Percentiles rank a stretch among this genome's conserved stretches.
These are phyloP conservation scores for Colletotrichum sublineola DNA, from an alignment of 2,329 filamentous ascomycete species.

Conservation along the genomic window DNA sequence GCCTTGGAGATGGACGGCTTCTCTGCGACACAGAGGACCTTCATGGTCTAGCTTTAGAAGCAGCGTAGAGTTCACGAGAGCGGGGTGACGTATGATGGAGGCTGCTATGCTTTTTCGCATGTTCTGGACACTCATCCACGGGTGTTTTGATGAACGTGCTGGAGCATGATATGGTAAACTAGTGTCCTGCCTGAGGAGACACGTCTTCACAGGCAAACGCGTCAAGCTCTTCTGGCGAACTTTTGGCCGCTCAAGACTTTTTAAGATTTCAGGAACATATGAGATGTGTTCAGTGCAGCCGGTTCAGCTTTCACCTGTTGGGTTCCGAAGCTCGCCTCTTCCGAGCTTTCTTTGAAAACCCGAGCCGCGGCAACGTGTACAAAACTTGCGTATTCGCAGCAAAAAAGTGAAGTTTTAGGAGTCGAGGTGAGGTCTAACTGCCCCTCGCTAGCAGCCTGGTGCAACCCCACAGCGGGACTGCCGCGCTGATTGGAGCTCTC, in stretches of 20 bases:
- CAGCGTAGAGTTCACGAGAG: neutral
- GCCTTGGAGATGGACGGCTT: constrained; percentile 96
- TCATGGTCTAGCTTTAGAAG: constrained; percentile 57
- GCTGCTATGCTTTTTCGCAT: neutral
- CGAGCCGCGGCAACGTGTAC: neutral
- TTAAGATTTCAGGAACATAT: neutral
- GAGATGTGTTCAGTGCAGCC: neutral
- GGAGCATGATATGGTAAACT: constrained; percentile 17
- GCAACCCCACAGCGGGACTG: constrained; percentile 39
- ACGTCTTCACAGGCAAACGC: constrained; percentile 19
- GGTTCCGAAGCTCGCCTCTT: neutral
- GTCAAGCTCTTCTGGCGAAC: neutral
- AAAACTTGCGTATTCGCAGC: neutral
- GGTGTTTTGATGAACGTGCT: constrained; percentile 13
- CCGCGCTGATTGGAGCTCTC: constrained; percentile 26
- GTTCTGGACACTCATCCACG: neutral
- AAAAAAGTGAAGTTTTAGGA: constrained; percentile 26
- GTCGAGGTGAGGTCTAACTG: constrained; percentile 17
- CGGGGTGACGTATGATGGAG: neutral
- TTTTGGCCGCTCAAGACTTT: neutral
- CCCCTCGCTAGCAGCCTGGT: constrained; percentile 8
- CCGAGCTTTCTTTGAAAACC: neutral
- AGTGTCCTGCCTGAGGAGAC: constrained; percentile 3
- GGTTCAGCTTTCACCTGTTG: neutral
- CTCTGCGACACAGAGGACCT: constrained; percentile 68